A percentile compares a stretch with the other conserved stretches of the same genome.
Conservation (phyloP, 139 green algal species). For the Chlorella sp. region DNA sequence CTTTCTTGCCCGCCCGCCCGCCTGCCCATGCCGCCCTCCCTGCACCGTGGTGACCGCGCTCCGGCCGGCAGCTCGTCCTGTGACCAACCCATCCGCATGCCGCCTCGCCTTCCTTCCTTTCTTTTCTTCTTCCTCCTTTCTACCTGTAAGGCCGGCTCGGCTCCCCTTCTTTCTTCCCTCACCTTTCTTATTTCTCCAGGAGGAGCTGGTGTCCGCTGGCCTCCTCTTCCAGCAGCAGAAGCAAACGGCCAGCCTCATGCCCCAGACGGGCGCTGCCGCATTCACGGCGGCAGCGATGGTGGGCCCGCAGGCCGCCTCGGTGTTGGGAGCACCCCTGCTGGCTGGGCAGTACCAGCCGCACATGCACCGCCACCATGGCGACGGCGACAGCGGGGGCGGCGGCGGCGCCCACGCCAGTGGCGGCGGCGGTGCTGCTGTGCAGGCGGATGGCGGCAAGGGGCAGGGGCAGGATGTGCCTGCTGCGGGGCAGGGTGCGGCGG, state of each 20-base stretch:
- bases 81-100: no score
- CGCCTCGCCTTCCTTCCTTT: no score
- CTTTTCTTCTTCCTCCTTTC: no score
- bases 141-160: not conserved
- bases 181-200: not conserved
- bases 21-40: not conserved
- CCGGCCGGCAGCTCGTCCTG: no score
- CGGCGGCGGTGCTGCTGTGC: not conserved
- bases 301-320: not conserved
- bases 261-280: not conserved
- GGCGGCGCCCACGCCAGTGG: not conserved
- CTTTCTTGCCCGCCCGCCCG: not conserved
- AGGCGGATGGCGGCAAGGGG: not conserved
- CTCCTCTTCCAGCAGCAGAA: constrained; percentile 4
- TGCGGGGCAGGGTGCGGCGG: not conserved
- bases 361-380: not conserved
- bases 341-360: not conserved
- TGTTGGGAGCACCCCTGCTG: constrained; percentile 4
- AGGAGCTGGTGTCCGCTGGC: constrained; percentile 5
- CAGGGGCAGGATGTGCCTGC: not conserved
- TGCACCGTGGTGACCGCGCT: no score
- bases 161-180: not conserved
- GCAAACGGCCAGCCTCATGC: constrained; percentile 1
- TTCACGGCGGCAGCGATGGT: not conserved
- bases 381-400: not conserved